These are phyloP conservation scores for Eremothecium coryli DNA, from an alignment of 1,139 yeast species.

Conservation along the genomic window DNA sequence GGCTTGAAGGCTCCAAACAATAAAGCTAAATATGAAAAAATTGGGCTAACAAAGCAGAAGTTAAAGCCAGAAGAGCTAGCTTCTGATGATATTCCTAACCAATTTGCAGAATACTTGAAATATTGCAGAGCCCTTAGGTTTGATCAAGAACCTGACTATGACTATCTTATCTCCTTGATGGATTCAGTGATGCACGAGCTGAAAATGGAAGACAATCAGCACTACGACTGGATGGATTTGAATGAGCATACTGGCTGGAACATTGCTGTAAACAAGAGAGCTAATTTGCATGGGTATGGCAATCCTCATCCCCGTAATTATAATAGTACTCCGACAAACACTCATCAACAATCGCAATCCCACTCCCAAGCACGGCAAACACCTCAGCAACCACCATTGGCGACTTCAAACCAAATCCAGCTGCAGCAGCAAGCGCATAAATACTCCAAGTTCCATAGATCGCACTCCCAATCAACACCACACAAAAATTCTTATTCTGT, in stretches of 20 bases:
- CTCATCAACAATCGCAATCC: conserved; percentile 9
- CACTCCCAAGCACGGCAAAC: conserved; percentile 12
- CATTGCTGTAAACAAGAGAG: conserved; percentile 68
- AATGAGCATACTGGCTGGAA: conserved; percentile 95
- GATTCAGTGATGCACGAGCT: conserved; percentile 61
- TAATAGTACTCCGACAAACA: conserved; percentile 8
- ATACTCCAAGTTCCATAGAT: conserved; percentile 8
- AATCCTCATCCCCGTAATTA: conserved; percentile 24
- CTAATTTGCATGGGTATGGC: conserved; percentile 77
- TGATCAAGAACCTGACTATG: conserved; percentile 93
- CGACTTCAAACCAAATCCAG: neutral
- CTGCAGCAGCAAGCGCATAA: conserved; percentile 9
- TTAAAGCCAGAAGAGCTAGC: conserved; percentile 73
- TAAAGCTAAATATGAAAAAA: conserved; percentile 91
- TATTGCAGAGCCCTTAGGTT: conserved; percentile 77
- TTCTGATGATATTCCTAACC: conserved; percentile 59
- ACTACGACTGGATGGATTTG: conserved; percentile 90
- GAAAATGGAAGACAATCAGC: conserved; percentile 73
- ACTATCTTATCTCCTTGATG: conserved; percentile 68
- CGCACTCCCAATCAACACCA: conserved; percentile 11
- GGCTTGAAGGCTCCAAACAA: conserved; percentile 97
- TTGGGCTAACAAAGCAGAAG: conserved; percentile 88
- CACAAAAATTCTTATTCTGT: conserved; percentile 11
- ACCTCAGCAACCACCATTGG: conserved; percentile 5
- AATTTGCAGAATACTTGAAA: conserved; percentile 77